Conservation (phyloP, 2,329 filamentous ascomycete species). For the Arthrobotrys entomopaga region DNA sequence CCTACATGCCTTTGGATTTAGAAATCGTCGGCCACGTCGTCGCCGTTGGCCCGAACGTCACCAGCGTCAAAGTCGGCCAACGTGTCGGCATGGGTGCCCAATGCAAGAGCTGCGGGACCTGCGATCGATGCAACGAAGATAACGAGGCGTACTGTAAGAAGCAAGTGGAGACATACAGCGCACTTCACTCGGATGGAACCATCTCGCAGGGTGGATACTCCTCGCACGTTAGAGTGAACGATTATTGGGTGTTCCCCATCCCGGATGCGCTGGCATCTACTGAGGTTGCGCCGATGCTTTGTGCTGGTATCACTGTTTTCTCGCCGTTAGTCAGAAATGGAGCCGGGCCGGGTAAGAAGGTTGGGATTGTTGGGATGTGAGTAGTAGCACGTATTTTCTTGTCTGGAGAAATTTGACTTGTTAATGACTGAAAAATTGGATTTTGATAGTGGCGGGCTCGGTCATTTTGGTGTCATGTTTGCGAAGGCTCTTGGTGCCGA, state of each 20-base stretch:
- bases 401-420: constrained; percentile 52
- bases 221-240: constrained; percentile 75
- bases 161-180: constrained; percentile 63
- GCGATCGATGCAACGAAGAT: constrained; percentile 72
- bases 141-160: constrained; percentile 74
- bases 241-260: constrained; percentile 64
- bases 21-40: constrained; percentile 77
- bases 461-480: constrained; percentile 77
- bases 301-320: constrained; percentile 83
- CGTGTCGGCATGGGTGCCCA: constrained; percentile 77
- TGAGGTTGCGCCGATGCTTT: constrained; percentile 81
- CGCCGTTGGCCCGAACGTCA: constrained; percentile 74
- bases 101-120: constrained; percentile 72
- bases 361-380: constrained; percentile 73
- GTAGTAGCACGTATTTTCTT: not conserved
- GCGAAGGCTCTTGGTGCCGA: constrained; percentile 74
- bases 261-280: constrained; percentile 74
- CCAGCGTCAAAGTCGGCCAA: constrained; percentile 70
- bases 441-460: constrained; percentile 70
- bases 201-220: constrained; percentile 73
- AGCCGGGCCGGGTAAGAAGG: constrained; percentile 79
- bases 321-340: constrained; percentile 80
- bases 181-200: constrained; percentile 66
- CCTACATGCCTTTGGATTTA: constrained; percentile 57
- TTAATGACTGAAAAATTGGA: too few relatives aligned